phyloP scores from a whole-genome alignment of 2,329 filamentous ascomycete genomes.

The Chrysoporthe puriensis region DNA sequence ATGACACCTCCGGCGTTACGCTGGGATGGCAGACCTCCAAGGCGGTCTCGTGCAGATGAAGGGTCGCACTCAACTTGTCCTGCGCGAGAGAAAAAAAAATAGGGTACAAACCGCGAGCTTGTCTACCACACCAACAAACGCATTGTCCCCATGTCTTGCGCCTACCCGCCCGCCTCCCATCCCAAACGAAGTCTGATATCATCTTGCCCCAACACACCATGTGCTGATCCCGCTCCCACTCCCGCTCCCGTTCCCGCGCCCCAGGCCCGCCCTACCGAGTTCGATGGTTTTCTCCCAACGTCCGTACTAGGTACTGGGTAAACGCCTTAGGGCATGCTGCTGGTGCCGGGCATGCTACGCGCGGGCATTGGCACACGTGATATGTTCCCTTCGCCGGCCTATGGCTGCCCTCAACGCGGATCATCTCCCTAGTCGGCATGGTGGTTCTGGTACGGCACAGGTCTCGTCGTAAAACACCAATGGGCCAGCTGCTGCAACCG shows the following conservation, averaged over 20 bases:
- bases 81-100: too few relatives aligned
- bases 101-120: not conserved
- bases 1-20: not conserved
- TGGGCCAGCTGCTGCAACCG: not conserved
- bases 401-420: not conserved
- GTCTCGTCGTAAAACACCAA: not conserved
- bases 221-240: constrained; percentile 2
- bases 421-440: not conserved
- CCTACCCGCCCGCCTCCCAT: not conserved
- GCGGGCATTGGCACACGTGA: too few relatives aligned
- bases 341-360: too few relatives aligned
- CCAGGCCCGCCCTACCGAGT: not conserved
- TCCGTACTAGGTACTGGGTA: not conserved
- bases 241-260: not conserved
- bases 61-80: not conserved
- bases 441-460: not conserved
- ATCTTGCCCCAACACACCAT: not conserved
- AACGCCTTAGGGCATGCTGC: too few relatives aligned
- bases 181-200: not conserved
- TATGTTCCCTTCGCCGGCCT: not conserved
- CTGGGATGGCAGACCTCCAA: not conserved
- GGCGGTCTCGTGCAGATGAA: too few relatives aligned
- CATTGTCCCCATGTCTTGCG: not conserved
- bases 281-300: not conserved
- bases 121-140: not conserved